Conservation (phyloP, 495 filamentous ascomycete genomes). For the Aspergillus asperescens region DNA sequence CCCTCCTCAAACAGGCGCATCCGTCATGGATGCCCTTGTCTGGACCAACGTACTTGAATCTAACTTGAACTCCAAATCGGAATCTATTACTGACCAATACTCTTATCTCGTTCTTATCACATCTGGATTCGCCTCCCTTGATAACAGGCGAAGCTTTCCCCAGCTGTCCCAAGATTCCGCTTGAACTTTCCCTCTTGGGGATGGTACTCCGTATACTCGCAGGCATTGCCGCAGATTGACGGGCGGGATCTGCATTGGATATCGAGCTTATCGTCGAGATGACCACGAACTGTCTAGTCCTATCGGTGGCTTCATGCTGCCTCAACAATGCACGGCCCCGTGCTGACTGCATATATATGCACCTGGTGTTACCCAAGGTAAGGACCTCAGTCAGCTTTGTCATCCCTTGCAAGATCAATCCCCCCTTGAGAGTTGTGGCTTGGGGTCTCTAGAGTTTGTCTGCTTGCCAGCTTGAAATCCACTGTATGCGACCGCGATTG, state of each 20-base stretch:
- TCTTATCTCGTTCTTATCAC: constrained; percentile 16
- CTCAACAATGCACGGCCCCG: constrained; percentile 4
- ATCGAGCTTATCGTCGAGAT: constrained; percentile 3
- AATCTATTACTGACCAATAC: constrained; percentile 2
- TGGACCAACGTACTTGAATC: no score
- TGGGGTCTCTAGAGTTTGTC: background rate
- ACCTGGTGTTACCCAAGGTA: background rate
- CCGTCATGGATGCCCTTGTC: no score
- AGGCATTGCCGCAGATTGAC: constrained; percentile 18
- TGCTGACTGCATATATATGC: constrained; percentile 14
- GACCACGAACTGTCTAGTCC: background rate
- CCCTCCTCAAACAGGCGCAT: no score
- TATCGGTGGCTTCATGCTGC: background rate
- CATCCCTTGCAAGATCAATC: background rate
- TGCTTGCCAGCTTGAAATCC: background rate
- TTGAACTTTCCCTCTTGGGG: constrained; percentile 31
- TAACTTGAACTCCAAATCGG: background rate
- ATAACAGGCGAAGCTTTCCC: constrained; percentile 12
- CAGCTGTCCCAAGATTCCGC: constrained; percentile 19
- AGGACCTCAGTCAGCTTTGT: background rate
- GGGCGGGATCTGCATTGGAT: background rate
- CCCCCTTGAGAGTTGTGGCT: background rate
- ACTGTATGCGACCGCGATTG: constrained; percentile 6
- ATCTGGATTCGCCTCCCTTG: background rate
- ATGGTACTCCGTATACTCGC: constrained; percentile 17